Conservation (phyloP, 805 yeast genomes). For the Hermanozyma aechmeae region DNA sequence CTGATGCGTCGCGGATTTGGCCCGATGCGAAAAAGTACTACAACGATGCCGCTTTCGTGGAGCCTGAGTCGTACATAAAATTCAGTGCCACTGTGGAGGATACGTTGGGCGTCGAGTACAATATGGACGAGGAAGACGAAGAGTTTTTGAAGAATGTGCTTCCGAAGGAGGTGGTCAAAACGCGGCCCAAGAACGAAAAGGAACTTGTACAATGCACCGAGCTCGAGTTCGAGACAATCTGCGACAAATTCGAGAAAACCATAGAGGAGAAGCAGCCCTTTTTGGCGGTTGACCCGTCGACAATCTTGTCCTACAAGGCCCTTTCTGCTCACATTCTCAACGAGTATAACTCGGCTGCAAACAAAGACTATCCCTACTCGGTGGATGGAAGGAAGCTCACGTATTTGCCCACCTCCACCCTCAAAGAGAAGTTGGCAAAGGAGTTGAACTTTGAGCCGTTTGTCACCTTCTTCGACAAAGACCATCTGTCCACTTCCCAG, state of each 20-base stretch:
- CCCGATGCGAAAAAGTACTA: slow-evolving; percentile 67
- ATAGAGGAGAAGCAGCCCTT: slow-evolving; percentile 83
- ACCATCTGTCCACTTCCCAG: slow-evolving; percentile 7
- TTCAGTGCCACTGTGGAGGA: slow-evolving; percentile 96
- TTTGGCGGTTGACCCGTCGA: slow-evolving; percentile 73
- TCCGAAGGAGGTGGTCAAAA: slow-evolving; percentile 26
- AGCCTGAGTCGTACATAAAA: slow-evolving; percentile 75
- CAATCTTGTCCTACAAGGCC: slow-evolving; percentile 63
- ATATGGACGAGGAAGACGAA: slow-evolving; percentile 86
- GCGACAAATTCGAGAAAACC: slow-evolving; percentile 63
- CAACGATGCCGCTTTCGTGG: slow-evolving; percentile 45
- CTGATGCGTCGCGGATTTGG: slow-evolving; percentile 87
- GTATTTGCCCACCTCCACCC: slow-evolving; percentile 42
- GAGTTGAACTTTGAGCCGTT: slow-evolving; percentile 49
- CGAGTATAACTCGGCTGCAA: slow-evolving; percentile 19
- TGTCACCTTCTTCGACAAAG: slow-evolving; percentile 48
- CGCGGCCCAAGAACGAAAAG: slow-evolving; percentile 7
- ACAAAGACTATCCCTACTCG: slow-evolving; percentile 15
- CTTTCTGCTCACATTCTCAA: slow-evolving; percentile 41
- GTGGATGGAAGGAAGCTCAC: slow-evolving; percentile 21
- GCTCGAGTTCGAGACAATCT: slow-evolving; percentile 76
- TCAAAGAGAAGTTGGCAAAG: slow-evolving; percentile 48
- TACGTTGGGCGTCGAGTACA: slow-evolving; percentile 75
- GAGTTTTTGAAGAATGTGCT: slow-evolving; percentile 41
- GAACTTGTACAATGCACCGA: slow-evolving; percentile 42